phyloP scores from a whole-genome alignment of 1,284 basidiomycete species.

The Tranzscheliella williamsii region DNA sequence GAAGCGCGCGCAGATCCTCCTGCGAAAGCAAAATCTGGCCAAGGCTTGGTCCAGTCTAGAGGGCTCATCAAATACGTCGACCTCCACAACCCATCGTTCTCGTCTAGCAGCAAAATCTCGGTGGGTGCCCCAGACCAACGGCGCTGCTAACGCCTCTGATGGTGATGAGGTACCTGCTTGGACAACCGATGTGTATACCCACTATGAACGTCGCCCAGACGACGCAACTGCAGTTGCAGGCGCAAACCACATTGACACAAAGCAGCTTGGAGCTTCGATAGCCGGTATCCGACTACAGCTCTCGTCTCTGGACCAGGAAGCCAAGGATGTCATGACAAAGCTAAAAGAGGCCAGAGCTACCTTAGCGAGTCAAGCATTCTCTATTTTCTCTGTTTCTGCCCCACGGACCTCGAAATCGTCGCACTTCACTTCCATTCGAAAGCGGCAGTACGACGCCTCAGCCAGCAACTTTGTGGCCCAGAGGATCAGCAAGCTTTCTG shows the following conservation, averaged over 20 bases:
- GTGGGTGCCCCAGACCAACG: slow-evolving; percentile 24
- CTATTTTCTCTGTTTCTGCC: slow-evolving; percentile 22
- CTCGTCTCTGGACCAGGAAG: slow-evolving; percentile 12
- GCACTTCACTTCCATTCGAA: background rate
- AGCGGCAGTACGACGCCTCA: slow-evolving; percentile 8
- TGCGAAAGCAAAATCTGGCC: slow-evolving; percentile 31
- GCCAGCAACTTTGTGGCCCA: slow-evolving; percentile 27
- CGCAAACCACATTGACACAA: background rate
- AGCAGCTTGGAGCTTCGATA: slow-evolving; percentile 15
- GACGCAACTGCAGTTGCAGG: background rate
- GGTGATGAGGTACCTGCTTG: background rate
- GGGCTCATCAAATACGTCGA: slow-evolving; percentile 10
- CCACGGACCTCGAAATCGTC: slow-evolving; percentile 3
- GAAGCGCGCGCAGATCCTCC: slow-evolving; percentile 8
- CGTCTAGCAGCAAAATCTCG: slow-evolving; percentile 18
- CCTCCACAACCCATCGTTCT: slow-evolving; percentile 13
- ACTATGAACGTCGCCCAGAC: slow-evolving; percentile 17
- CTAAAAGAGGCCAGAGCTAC: slow-evolving; percentile 16
- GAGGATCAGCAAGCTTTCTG: slow-evolving; percentile 28
- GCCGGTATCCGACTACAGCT: slow-evolving; percentile 11
- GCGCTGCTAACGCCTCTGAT: background rate
- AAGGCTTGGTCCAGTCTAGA: slow-evolving; percentile 40
- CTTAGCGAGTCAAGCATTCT: slow-evolving; percentile 33
- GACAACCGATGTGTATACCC: slow-evolving; percentile 30
- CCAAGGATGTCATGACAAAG: slow-evolving; percentile 4